phyloP scores from a whole-genome alignment of 2,329 filamentous ascomycete genomes.

The Pseudocercospora vitis region DNA sequence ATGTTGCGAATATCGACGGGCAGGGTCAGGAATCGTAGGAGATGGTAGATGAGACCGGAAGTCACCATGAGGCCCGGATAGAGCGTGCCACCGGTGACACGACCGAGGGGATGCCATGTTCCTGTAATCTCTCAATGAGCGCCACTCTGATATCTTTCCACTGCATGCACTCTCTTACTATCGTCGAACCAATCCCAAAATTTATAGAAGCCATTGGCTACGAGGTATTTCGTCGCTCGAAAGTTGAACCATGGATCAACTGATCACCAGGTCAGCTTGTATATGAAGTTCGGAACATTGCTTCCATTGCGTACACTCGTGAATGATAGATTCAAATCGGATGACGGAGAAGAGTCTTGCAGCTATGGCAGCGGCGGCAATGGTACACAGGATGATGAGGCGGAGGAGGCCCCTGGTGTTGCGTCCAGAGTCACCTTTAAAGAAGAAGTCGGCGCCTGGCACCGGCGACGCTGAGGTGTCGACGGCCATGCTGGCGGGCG shows the following conservation, averaged over 20 bases:
- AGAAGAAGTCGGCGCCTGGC: slow-evolving; percentile 49
- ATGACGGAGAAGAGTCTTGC: slow-evolving; percentile 98
- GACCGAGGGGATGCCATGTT: slow-evolving; percentile 98
- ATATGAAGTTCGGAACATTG: slow-evolving; percentile 2
- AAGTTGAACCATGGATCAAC: slow-evolving; percentile 99
- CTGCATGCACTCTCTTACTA: slow-evolving; percentile 54
- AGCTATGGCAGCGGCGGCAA: slow-evolving; percentile 86
- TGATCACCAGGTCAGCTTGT: slow-evolving; percentile 43
- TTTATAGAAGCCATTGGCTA: slow-evolving; percentile 94
- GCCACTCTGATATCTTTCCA: neutral
- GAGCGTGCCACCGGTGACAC: slow-evolving; percentile 97
- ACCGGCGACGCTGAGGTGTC: slow-evolving; percentile 16
- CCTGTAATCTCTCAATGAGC: slow-evolving; percentile 44
- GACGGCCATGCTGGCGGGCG: slow-evolving; percentile 24
- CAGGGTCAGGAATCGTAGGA: slow-evolving; percentile 81
- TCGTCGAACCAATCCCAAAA: slow-evolving; percentile 99
- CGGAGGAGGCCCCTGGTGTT: slow-evolving; percentile 83
- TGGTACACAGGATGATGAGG: slow-evolving; percentile 84
- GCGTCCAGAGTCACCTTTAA: slow-evolving; percentile 75
- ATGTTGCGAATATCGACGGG: slow-evolving; percentile 99
- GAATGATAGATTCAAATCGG: slow-evolving; percentile 98
- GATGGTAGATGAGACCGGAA: slow-evolving; percentile 93
- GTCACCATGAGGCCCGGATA: slow-evolving; percentile 99
- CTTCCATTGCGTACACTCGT: slow-evolving; percentile 74
- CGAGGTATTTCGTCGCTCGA: slow-evolving; percentile 94